Evolutionary conservation across 2,329 filamentous ascomycete species (phyloP).

Genomic region (Pestalotiopsis sp.): DNA sequence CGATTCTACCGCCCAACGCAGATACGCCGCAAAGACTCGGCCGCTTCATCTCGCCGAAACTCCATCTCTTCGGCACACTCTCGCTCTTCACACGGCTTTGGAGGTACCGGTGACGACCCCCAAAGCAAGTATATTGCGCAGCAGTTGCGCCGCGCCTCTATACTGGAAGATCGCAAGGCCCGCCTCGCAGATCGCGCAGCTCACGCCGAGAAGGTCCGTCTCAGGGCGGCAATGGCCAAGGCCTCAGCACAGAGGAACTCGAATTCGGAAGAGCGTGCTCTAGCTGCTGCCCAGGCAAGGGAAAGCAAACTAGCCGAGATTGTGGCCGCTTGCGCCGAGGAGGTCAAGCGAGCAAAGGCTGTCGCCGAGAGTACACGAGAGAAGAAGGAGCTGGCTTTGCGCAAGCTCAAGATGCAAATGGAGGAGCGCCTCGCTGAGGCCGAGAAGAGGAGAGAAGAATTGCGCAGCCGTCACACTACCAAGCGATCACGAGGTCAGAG

Average conservation of each 20-base stretch:
- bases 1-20: conserved; percentile 73
- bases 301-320: conserved; percentile 84
- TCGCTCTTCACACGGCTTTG: conserved; percentile 65
- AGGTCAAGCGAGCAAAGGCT: conserved; percentile 80
- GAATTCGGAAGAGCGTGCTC: conserved; percentile 73
- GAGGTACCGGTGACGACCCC: conserved; percentile 50
- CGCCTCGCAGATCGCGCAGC: conserved; percentile 78
- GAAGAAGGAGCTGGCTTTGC: conserved; percentile 74
- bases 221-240: conserved; percentile 75
- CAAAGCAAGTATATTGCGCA: conserved; percentile 80
- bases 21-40: conserved; percentile 72
- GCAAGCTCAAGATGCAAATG: conserved; percentile 72
- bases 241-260: conserved; percentile 66
- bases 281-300: conserved; percentile 77
- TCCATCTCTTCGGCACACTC: conserved; percentile 78
- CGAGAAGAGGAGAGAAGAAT: conserved; percentile 69
- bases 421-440: conserved; percentile 80
- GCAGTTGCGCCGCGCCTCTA: conserved; percentile 77
- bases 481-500: conserved; percentile 59
- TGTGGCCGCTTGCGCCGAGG: conserved; percentile 78
- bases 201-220: conserved; percentile 81
- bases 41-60: conserved; percentile 78
- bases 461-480: conserved; percentile 56
- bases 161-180: conserved; percentile 79
- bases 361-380: conserved; percentile 83